Evolutionary conservation across 305 asterid species (phyloP).

Genomic region (Solanum hybrid): DNA sequence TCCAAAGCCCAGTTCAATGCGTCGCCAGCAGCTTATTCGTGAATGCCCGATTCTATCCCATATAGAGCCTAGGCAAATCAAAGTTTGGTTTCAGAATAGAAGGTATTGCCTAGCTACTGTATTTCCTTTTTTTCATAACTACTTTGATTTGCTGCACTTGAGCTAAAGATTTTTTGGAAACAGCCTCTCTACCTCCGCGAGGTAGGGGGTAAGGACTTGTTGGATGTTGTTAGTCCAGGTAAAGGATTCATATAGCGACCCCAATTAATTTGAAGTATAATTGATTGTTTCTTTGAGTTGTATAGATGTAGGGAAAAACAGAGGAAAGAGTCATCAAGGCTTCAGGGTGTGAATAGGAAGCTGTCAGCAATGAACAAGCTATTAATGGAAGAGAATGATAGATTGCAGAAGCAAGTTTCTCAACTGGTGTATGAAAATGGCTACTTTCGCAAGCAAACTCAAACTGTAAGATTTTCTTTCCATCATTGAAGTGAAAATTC

Average conservation of each 20-base stretch:
- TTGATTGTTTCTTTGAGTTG: neutral
- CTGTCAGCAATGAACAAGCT: conserved; percentile 49
- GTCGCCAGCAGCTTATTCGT: conserved; percentile 47
- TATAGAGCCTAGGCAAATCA: conserved; percentile 49
- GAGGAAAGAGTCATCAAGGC: conserved; percentile 48
- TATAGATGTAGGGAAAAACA: conserved; percentile 47
- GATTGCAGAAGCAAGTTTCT: conserved; percentile 50
- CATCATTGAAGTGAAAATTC: neutral
- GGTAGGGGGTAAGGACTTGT: neutral
- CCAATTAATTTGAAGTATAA: neutral
- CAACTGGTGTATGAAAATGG: conserved; percentile 45
- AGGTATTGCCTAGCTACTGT: conserved; percentile 16
- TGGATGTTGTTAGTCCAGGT: neutral
- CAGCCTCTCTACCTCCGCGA: neutral
- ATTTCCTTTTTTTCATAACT: neutral
- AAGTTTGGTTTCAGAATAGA: conserved; percentile 53
- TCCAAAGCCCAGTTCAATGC: conserved; percentile 43
- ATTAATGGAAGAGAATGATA: conserved; percentile 47
- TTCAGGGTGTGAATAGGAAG: conserved; percentile 45
- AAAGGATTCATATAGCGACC: neutral
- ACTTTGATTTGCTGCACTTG: neutral
- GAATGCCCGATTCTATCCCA: conserved; percentile 43
- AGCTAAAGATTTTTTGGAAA: neutral
- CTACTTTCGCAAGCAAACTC: conserved; percentile 40
- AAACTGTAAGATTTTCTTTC: conserved; percentile 14